Base-by-base conservation (phyloP, 1,284 basidiomycete species). In the Phenoliferia sp. region DNA sequence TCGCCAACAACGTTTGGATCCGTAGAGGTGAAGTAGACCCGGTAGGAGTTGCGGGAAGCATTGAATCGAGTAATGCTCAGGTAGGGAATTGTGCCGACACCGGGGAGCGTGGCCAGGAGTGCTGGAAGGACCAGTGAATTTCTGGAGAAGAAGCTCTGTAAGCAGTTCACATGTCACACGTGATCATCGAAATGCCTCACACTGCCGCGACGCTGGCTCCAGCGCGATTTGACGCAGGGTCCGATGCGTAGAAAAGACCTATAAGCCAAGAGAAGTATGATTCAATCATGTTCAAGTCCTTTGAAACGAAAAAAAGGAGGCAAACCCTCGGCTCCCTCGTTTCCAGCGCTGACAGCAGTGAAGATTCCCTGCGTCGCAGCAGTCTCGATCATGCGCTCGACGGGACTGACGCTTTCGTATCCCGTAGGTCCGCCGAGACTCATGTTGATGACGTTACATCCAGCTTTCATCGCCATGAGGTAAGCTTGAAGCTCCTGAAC, bases 1-100 rank as follows among this genome's bases (percentile, higher is more conserved):
- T 87, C 85, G 68, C 83, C 79, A 5, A 75, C 74, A 15, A 82
- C 75, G 17, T 62, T 67, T n/a, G 75, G 66, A 62, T 78, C 73
- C 31, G 76, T 77, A 26, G 75, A 75, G 50, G 77, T 66, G 50
- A 77, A 75, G 71, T 77, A 78, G 32, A 78, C 33, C 9, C 33
- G 34, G 34, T 31, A 28, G 33, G 16, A 7, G 22, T 74, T 73
- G 7, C 71, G 73, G 22, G 71, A 54, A 6, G 71, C 33, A 72
- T 55, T 65, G 61, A 75, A 61, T 0, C 73, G 70, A 17, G 39
- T 57, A 1, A 71, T 64, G 2, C 67, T 56, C n/a, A 67, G 62
- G 68, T 75, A 76, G 52, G 73, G 64, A 34, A 79, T 73, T 2
- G 76, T 70, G 10, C 71, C 74, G 62, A 77, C 74, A 28, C 76